Percentiles rank a stretch among this genome's conserved stretches.
phyloP scores from a whole-genome alignment of 1,284 basidiomycete species.

The Anthracocystis setariae region DNA sequence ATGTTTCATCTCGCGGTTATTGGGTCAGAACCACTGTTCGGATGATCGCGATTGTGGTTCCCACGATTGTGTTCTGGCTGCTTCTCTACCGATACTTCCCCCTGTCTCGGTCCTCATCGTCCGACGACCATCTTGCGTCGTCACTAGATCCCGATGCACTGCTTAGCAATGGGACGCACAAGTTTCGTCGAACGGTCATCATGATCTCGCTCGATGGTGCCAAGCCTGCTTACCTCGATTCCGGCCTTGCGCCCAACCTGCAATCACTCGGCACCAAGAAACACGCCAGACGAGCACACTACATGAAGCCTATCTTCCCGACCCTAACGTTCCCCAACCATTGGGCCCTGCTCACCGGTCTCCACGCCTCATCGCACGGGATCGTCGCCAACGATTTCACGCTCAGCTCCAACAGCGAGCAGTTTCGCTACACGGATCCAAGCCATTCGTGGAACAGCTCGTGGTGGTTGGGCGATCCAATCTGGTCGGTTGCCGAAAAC shows the following conservation, averaged over 20 bases:
- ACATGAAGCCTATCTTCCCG: constrained; percentile 84
- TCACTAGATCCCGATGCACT: constrained; percentile 15
- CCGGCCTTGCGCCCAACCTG: constrained; percentile 81
- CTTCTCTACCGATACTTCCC: constrained; percentile 5
- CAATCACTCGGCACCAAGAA: constrained; percentile 20
- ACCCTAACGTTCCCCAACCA: constrained; percentile 81
- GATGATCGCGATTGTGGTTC: constrained; percentile 4
- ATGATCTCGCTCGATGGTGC: constrained; percentile 87
- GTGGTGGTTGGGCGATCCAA: constrained; percentile 54
- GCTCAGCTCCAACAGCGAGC: constrained; percentile 2
- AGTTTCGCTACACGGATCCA: constrained; percentile 56
- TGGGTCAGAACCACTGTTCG: not conserved
- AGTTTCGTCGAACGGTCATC: constrained; percentile 74
- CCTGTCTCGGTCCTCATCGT: not conserved
- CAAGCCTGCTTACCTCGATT: constrained; percentile 84
- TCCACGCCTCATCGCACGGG: constrained; percentile 72
- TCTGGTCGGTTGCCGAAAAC: constrained; percentile 46
- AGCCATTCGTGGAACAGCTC: constrained; percentile 27
- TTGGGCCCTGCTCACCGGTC: constrained; percentile 69
- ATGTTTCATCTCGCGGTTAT: not conserved
- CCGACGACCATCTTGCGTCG: constrained; percentile 2
- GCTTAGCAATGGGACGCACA: constrained; percentile 45
- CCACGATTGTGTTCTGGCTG: constrained; percentile 7
- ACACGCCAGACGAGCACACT: constrained; percentile 11
- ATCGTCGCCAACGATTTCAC: constrained; percentile 91